Conservation (phyloP, 805 yeast genomes). For the Candida montana region DNA sequence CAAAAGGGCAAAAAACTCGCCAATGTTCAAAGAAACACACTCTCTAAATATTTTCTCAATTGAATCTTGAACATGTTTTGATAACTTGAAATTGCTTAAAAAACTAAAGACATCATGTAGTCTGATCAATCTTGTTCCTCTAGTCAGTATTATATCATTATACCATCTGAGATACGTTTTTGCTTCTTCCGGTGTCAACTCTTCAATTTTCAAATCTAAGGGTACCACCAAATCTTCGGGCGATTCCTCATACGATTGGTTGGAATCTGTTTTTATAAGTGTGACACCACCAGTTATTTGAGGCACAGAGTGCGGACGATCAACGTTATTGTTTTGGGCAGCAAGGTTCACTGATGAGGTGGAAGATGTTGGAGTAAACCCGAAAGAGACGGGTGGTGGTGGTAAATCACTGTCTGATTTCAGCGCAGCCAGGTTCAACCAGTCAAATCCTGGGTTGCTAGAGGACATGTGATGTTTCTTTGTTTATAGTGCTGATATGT, state of each 20-base stretch:
- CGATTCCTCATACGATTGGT: conserved; percentile 1
- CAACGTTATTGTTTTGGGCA: not conserved
- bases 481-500: no score
- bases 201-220: conserved; percentile 57
- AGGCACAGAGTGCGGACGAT: not conserved
- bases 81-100: conserved; percentile 68
- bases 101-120: conserved; percentile 77
- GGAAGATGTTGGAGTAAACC: conserved; percentile 27
- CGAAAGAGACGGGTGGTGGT: conserved; percentile 52
- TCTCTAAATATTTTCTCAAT: conserved; percentile 48
- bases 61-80: conserved; percentile 43
- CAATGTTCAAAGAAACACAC: conserved; percentile 65
- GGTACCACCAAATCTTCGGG: conserved; percentile 44
- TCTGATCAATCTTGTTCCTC: conserved; percentile 59
- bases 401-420: conserved; percentile 28
- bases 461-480: not conserved
- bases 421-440: conserved; percentile 43
- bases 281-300: not conserved
- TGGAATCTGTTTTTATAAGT: not conserved
- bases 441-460: conserved; percentile 39
- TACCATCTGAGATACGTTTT: conserved; percentile 92
- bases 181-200: conserved; percentile 71
- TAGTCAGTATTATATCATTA: conserved; percentile 71
- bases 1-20: conserved; percentile 84
- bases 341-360: conserved; percentile 16